Percentiles rank a stretch among this genome's conserved stretches.
Evolutionary conservation across 2,329 filamentous ascomycete species (phyloP).

Genomic region (Calycina herbarum): DNA sequence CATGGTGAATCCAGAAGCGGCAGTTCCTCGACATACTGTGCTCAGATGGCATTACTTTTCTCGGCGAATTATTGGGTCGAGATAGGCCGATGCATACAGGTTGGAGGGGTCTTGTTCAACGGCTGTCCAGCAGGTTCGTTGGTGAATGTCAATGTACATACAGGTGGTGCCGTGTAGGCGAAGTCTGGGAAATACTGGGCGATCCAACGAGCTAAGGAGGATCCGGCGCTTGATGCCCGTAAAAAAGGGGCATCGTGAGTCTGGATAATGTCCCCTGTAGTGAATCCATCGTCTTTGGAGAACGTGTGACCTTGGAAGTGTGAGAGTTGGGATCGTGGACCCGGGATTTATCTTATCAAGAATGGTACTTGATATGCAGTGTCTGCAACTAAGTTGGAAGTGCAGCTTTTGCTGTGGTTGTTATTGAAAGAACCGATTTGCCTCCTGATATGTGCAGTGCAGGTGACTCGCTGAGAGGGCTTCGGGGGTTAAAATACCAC

Average conservation of each 20-base stretch:
- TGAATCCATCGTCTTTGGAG: neutral
- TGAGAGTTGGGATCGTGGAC: neutral
- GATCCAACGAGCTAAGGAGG: neutral
- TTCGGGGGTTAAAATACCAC: constrained; percentile 5
- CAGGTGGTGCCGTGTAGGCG: neutral
- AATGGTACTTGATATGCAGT: neutral
- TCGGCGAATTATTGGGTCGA: constrained; percentile 8
- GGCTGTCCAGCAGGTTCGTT: constrained; percentile 1
- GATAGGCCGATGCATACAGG: constrained; percentile 8
- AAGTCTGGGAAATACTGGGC: constrained; percentile 10
- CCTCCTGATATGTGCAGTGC: neutral
- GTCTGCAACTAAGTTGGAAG: neutral
- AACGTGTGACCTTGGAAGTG: constrained; percentile 5
- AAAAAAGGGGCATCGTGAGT: constrained; percentile 6
- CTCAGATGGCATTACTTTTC: constrained; percentile 7
- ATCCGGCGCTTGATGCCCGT: constrained; percentile 5
- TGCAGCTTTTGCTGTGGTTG: neutral
- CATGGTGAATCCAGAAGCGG: constrained; percentile 10
- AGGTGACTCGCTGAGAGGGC: neutral
- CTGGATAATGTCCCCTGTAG: constrained; percentile 14
- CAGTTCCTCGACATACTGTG: constrained; percentile 13
- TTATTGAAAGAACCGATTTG: neutral
- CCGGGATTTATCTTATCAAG: neutral
- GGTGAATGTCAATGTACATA: neutral
- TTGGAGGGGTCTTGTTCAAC: neutral